phyloP scores from a whole-genome alignment of 805 yeast genomes.

The Metahyphopichia silvanorum region DNA sequence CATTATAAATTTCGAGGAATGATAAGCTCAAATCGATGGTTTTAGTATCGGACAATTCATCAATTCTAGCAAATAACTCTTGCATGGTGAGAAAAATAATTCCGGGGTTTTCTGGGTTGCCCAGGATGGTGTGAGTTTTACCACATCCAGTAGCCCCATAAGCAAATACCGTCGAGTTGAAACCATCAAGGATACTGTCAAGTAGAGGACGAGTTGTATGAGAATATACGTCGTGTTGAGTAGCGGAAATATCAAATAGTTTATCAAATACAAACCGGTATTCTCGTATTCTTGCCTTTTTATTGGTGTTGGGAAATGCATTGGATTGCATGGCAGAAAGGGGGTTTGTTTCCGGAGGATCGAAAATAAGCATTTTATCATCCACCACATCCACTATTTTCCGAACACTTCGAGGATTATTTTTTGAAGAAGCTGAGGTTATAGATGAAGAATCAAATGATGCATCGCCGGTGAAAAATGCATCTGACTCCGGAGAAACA shows the following conservation, averaged over 20 bases:
- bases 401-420: slow-evolving; percentile 52
- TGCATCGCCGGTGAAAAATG: slow-evolving; percentile 53
- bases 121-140: slow-evolving; percentile 89
- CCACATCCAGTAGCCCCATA: slow-evolving; percentile 99
- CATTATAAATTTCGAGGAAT: slow-evolving; percentile 88
- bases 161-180: slow-evolving; percentile 88
- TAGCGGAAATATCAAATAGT: slow-evolving; percentile 61
- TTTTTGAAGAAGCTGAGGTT: slow-evolving; percentile 3
- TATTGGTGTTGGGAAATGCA: slow-evolving; percentile 37
- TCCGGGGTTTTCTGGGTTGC: slow-evolving; percentile 71
- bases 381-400: slow-evolving; percentile 78
- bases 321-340: slow-evolving; percentile 45
- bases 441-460: slow-evolving; percentile 30
- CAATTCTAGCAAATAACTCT: slow-evolving; percentile 66
- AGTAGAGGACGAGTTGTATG: slow-evolving; percentile 69
- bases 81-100: slow-evolving; percentile 74
- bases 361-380: slow-evolving; percentile 81
- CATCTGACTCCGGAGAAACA: slow-evolving; percentile 35
- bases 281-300: slow-evolving; percentile 55
- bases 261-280: slow-evolving; percentile 80
- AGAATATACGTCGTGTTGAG: slow-evolving; percentile 66
- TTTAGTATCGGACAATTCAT: slow-evolving; percentile 50
- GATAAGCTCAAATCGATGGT: slow-evolving; percentile 61
- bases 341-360: slow-evolving; percentile 75
- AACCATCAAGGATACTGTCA: slow-evolving; percentile 77